phyloP scores from a whole-genome alignment of 805 yeast species.

The Vanderwaltozyma yarrowii region DNA sequence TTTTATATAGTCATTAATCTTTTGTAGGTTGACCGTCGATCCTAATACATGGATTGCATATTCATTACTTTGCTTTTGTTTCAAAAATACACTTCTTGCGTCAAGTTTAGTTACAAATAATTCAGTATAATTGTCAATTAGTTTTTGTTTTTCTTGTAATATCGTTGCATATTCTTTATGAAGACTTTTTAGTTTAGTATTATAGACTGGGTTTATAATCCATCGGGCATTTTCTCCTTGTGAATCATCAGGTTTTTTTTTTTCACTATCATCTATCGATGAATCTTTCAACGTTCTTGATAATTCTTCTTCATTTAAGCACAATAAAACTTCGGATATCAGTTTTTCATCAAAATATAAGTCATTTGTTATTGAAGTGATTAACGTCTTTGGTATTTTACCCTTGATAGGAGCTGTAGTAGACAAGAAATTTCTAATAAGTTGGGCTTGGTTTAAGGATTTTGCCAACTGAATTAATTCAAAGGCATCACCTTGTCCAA shows the following conservation, averaged over 20 bases:
- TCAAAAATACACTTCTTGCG: conserved; percentile 28
- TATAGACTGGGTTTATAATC: conserved; percentile 30
- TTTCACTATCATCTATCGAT: background rate
- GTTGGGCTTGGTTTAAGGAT: conserved; percentile 30
- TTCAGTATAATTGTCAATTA: conserved; percentile 25
- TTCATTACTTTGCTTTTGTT: conserved; percentile 34
- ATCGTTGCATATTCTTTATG: conserved; percentile 30
- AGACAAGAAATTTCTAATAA: conserved; percentile 15
- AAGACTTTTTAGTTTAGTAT: conserved; percentile 22
- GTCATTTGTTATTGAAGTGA: conserved; percentile 18
- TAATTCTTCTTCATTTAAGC: conserved; percentile 34
- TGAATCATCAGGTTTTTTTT: background rate
- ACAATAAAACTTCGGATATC: conserved; percentile 33
- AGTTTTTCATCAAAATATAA: conserved; percentile 33
- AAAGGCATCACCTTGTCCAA: conserved; percentile 35
- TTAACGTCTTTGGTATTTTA: conserved; percentile 11
- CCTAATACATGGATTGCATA: conserved; percentile 43
- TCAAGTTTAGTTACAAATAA: conserved; percentile 19
- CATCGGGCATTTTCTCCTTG: conserved; percentile 11
- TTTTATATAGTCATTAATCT: conserved; percentile 13
- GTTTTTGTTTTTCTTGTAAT: conserved; percentile 16
- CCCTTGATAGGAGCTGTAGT: conserved; percentile 5
- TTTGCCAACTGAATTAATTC: conserved; percentile 37
- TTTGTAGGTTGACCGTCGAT: conserved; percentile 20
- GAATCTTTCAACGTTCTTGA: conserved; percentile 1